Evolutionary conservation across 192 early-diverging fungal genomes (phyloP), one percentile per base, ranked within the genome.

Genomic region (Thoreauomyces humboldtii): DNA sequence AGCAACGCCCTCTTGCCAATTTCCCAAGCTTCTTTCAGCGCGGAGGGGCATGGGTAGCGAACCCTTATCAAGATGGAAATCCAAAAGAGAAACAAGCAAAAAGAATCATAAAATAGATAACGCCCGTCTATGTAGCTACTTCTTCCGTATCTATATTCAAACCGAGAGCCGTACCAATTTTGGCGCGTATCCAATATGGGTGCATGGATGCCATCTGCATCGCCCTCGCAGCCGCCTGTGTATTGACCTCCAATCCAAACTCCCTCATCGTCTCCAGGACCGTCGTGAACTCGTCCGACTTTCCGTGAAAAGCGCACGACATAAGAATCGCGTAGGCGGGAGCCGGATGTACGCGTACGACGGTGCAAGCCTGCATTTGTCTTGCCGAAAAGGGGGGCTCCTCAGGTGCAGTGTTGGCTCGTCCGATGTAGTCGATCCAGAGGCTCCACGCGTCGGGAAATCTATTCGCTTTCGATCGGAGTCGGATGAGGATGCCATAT

Each of bases 361-460:
- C 24, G 12, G 46, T 45, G 2, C 38, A 27, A 14, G 5, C 22
- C 3, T n/a, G 32, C 19, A 57, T 31, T 46, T 15, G 28, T 25
- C 27, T 0, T 17, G 44, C 31, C 44, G 35, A 1, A 31, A 3
- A 12, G 15, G 59, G 14, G 46, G 12, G 11, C 31, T 55, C 7
- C 56, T n/a, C 34, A 28, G 2, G 47, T 35, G 11, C 17, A 4
- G n/a, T 21, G 15, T 28, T 61, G 17, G 19, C 22, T 12, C 2
- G 43, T 17, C 59, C 35, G 21, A 60, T 0, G 45, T 66, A 66
- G 22, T 66, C 53, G 35, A 57, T 31, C 64, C 64, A 66, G 14
- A 66, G 2, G n/a, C 32, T 45, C 64, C 64, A 66, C 35, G 64
- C 52, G 19, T 66, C 46, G 17, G 34, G 34, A n/a, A n/a, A n/a